Evolutionary conservation across 371 early-diverging fungal genomes (phyloP), one percentile per base, ranked within the genome.

Genomic region (Quaeritorhiza haematococci): DNA sequence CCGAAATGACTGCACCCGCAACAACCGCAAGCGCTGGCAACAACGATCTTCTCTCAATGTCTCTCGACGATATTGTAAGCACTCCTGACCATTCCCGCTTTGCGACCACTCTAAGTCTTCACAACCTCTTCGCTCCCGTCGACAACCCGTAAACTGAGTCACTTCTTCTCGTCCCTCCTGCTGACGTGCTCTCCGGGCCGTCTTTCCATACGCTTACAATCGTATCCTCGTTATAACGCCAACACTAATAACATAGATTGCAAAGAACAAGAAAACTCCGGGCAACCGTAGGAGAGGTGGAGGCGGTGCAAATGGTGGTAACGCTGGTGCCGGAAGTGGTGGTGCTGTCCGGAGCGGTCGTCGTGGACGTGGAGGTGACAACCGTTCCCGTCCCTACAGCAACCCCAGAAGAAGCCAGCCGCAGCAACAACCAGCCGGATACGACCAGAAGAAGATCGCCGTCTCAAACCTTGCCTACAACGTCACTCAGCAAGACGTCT

Each of bases 381-480:
- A 59, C 66, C 73, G 50, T n/a, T n/a, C n/a, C n/a, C n/a, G n/a
- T n/a, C n/a, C n/a, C n/a, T n/a, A n/a, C n/a, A n/a, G n/a, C n/a
- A n/a, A n/a, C n/a, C n/a, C n/a, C n/a, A n/a, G n/a, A n/a, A n/a
- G n/a, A n/a, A n/a, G n/a, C n/a, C n/a, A n/a, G n/a, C n/a, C n/a
- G n/a, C n/a, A n/a, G n/a, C n/a, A n/a, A n/a, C n/a, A n/a, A n/a
- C n/a, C n/a, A n/a, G n/a, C n/a, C n/a, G n/a, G n/a, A n/a, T n/a
- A n/a, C n/a, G n/a, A n/a, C n/a, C n/a, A n/a, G n/a, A 38, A 38
- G 38, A 38, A 38, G 38, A 38, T 38, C 19, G 19, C 13, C 38
- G 80, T 91, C 53, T 78, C 82, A 56, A 89, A 90, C 75, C 79
- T 91, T 33, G 84, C 84, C 68, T 75, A 68, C 47, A 78, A 66